A percentile compares a stretch with the other conserved stretches of the same genome.
Evolutionary conservation across 164 flowering plant genomes (phyloP).

Genomic region (Vitis amurensis): DNA sequence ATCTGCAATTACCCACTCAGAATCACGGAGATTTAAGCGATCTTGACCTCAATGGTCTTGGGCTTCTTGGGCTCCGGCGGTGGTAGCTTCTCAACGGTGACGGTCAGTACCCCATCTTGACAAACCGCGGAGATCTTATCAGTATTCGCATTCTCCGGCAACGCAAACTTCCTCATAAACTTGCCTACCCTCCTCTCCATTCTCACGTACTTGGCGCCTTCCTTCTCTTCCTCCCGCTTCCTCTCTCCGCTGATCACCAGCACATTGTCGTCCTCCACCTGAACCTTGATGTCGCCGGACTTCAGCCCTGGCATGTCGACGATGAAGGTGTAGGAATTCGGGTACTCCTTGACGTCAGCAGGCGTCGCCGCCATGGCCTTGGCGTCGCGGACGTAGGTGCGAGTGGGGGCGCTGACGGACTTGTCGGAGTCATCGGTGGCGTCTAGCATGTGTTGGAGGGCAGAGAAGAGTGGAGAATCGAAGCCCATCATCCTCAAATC

Average conservation of each 20-base stretch:
- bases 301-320: slow-evolving; percentile 45
- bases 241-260: slow-evolving; percentile 37
- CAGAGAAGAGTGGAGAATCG: slow-evolving; percentile 41
- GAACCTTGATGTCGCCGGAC: slow-evolving; percentile 33
- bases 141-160: slow-evolving; percentile 57
- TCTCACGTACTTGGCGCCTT: slow-evolving; percentile 50
- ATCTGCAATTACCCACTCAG: background rate
- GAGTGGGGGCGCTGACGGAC: slow-evolving; percentile 30
- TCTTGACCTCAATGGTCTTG: slow-evolving; percentile 53
- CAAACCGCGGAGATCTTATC: slow-evolving; percentile 48
- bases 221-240: slow-evolving; percentile 43
- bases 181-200: slow-evolving; percentile 69
- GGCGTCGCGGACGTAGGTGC: slow-evolving; percentile 60
- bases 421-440: slow-evolving; percentile 31
- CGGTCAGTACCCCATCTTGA: slow-evolving; percentile 61
- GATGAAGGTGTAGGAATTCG: slow-evolving; percentile 26
- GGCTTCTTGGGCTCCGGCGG: slow-evolving; percentile 78
- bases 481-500: slow-evolving; percentile 42
- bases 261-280: slow-evolving; percentile 41
- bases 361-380: slow-evolving; percentile 59
- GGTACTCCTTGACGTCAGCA: slow-evolving; percentile 32
- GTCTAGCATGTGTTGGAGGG: slow-evolving; percentile 45
- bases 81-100: slow-evolving; percentile 58
- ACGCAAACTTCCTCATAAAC: slow-evolving; percentile 56
- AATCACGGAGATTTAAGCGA: slow-evolving; percentile 22